Percentiles rank a stretch among this genome's conserved stretches.
Evolutionary conservation across 345 rosid species (phyloP).

Genomic region (Dovyalis caffra): DNA sequence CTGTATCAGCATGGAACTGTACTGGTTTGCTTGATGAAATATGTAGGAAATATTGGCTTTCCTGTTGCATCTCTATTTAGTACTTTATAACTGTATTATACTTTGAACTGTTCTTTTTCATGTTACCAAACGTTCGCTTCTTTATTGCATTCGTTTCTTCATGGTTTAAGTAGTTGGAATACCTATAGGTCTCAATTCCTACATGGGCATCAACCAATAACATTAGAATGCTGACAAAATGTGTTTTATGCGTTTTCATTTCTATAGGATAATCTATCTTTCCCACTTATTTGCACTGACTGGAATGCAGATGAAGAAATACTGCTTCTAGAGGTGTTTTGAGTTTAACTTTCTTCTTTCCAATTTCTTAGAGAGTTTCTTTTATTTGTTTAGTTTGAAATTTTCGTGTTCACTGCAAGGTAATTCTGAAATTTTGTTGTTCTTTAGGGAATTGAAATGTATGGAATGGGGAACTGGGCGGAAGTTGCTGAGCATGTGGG

Average conservation of each 20-base stretch:
- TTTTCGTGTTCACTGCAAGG: neutral
- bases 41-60: neutral
- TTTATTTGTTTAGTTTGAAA: neutral
- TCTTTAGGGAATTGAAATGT: constrained; percentile 92
- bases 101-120: neutral
- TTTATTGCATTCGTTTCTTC: neutral
- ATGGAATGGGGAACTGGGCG: constrained; percentile 95
- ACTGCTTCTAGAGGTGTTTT: constrained; percentile 83
- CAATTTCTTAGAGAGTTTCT: neutral
- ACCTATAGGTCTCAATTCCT: neutral
- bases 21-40: neutral
- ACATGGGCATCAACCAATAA: neutral
- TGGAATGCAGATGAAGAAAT: constrained; percentile 99
- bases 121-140: neutral
- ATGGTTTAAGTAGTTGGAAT: neutral
- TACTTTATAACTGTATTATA: neutral
- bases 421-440: neutral
- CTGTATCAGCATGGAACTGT: neutral
- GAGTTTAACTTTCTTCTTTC: neutral
- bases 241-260: constrained; percentile 12
- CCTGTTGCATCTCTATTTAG: neutral
- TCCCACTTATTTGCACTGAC: constrained; percentile 83
- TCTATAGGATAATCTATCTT: constrained; percentile 78
- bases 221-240: constrained; percentile 4
- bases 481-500: constrained; percentile 99